Percentiles rank a stretch among this genome's conserved stretches.
phyloP scores from a whole-genome alignment of 2,329 filamentous ascomycete species.

The Pseudogymnoascus sp. region DNA sequence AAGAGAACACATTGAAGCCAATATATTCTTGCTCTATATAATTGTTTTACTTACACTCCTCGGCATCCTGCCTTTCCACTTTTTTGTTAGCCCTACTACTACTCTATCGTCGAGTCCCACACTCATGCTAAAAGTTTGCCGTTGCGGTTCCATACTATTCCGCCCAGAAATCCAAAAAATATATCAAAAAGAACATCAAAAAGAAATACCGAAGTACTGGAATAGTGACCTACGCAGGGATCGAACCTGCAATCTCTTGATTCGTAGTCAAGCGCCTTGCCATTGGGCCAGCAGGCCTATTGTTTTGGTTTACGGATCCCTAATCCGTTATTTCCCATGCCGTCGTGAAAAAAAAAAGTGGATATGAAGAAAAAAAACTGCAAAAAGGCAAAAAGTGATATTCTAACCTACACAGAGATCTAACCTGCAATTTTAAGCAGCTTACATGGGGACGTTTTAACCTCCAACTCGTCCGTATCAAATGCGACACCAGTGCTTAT shows the following conservation, averaged over 20 bases:
- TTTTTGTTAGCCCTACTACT: no score
- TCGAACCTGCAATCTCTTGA: slow-evolving; percentile 38
- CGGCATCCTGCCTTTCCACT: background rate
- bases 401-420: no score
- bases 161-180: no score
- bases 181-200: no score
- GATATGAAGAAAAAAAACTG: no score
- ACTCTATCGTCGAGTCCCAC: no score
- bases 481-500: background rate
- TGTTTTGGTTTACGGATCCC: background rate
- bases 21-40: background rate
- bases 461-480: background rate
- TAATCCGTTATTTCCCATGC: no score
- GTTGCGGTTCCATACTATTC: no score
- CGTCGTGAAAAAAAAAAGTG: no score
- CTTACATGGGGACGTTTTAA: background rate
- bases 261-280: slow-evolving; percentile 54
- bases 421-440: background rate
- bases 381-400: no score
- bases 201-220: background rate
- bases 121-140: no score
- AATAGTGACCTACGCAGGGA: slow-evolving; percentile 23
- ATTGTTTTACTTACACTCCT: background rate
- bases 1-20: background rate
- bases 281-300: slow-evolving; percentile 44